Base-by-base conservation (phyloP, 2,329 filamentous ascomycete genomes). In the Boeremia exigua region DNA sequence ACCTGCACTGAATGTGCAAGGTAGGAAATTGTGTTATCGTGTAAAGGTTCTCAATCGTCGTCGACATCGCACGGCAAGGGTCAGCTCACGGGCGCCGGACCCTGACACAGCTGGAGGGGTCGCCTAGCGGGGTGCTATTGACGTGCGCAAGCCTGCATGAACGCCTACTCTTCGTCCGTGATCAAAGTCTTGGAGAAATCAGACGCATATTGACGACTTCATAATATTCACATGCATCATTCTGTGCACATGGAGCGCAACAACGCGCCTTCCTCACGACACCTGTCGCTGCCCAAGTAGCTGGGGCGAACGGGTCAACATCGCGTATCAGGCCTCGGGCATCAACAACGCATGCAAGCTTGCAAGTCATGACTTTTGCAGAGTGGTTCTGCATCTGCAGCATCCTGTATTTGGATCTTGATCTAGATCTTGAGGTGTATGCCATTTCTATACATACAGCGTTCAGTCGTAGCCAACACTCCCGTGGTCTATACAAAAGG, bases 391-490 rank as follows among this genome's bases (percentile, higher is more conserved):
- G 8, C n/a, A 23, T 39, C 25, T 32, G 11, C 38, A 30, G 12
- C 11, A 17, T 10, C 34, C 8, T 19, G 4, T 19, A 39, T 46
- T 29, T 46, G 29, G 14, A 29, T 30, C 23, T 37, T 25, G 38
- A 43, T 42, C 34, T 46, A 33, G 17, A 29, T 30, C 23, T 37
- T 29, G 44, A 36, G 30, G 36, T 36, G 32, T 37, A 39, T 46
- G 29, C 38, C 47, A 45, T 48, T 56, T 53, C 40, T 61, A 58
- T 38, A 48, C 54, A 55, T 58, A 60, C 37, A 36, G 42, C 53
- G 30, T 62, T 37, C 44, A 44, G 36, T 54, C 54, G 51, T 56
- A 56, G 44, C 39, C 45, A 57, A 57, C 45, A 47, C 54, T 47
- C 43, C 27, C 38, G 28, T 51, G 37, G 47, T 56, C 47, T 51